Conservation (phyloP, 768 basidiomycete species). For the Fistulinella prunicolor region DNA sequence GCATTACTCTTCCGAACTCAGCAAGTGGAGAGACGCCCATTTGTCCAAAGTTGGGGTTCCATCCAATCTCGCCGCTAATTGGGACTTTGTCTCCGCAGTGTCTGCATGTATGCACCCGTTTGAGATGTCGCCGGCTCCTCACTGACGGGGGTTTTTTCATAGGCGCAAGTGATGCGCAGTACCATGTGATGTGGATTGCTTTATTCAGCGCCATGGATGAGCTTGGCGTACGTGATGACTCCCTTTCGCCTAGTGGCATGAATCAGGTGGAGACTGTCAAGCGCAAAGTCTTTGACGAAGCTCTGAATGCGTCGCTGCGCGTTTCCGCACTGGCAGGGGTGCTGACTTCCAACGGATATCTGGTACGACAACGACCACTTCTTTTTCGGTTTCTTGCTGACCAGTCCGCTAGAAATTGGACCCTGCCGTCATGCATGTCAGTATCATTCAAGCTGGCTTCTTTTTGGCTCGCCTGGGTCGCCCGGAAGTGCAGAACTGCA, state of each 20-base stretch:
- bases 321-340: constrained; percentile 89
- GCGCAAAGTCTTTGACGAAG: constrained; percentile 75
- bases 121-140: too few species aligned
- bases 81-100: constrained; percentile 87
- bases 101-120: constrained; percentile 47
- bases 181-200: constrained; percentile 90
- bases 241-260: constrained; percentile 33
- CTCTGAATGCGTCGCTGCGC: constrained; percentile 78
- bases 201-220: constrained; percentile 82
- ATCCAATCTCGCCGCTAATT: constrained; percentile 74
- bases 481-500: constrained; percentile 79
- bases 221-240: constrained; percentile 70
- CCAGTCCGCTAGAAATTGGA: constrained; percentile 56
- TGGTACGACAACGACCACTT: constrained; percentile 45
- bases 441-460: constrained; percentile 79
- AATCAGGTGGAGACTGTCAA: constrained; percentile 67
- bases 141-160: constrained; percentile 5
- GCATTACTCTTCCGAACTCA: constrained; percentile 53
- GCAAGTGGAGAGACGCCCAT: constrained; percentile 73
- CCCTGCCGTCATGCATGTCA: constrained; percentile 87
- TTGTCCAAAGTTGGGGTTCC: constrained; percentile 83
- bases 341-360: constrained; percentile 81
- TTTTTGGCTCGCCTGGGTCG: constrained; percentile 81
- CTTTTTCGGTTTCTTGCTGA: constrained; percentile 12
- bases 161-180: constrained; percentile 85